Evolutionary conservation across 1,284 basidiomycete species (phyloP).

Genomic region (Puccinia horiana): DNA sequence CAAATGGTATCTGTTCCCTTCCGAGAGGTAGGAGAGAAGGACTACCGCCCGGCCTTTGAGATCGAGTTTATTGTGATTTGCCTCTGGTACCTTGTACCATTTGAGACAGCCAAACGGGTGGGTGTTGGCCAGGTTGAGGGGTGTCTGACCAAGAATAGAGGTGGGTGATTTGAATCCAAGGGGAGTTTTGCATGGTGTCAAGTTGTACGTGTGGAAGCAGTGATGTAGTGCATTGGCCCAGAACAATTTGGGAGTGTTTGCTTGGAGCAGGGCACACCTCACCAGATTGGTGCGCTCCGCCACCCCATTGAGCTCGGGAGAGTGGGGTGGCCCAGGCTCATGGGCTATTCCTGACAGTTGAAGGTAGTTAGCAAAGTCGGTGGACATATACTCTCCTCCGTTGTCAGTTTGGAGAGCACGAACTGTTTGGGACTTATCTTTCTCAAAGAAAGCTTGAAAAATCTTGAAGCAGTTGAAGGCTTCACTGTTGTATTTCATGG

Average conservation of each 20-base stretch:
- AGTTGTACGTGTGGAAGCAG: background rate
- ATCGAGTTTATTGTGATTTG: background rate
- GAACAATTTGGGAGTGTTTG: background rate
- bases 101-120: conserved; percentile 5
- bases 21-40: background rate
- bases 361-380: conserved; percentile 18
- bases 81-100: conserved; percentile 21
- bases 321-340: conserved; percentile 32
- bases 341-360: conserved; percentile 30
- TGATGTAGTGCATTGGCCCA: too few species aligned
- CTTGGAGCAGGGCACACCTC: background rate
- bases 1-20: background rate
- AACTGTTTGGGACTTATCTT: too few species aligned
- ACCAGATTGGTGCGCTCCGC: conserved; percentile 54
- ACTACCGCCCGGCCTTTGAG: background rate
- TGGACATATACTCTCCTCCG: too few species aligned
- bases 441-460: too few species aligned
- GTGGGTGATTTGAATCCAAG: background rate
- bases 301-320: conserved; percentile 56
- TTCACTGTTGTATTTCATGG: background rate
- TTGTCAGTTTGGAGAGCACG: conserved; percentile 41
- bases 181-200: background rate
- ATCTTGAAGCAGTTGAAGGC: too few species aligned
- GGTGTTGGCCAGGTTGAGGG: background rate
- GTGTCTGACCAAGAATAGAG: background rate